Evolutionary conservation across 2,329 filamentous ascomycete species (phyloP), one percentile per base, ranked within the genome.

Genomic region (Pseudohalonectria lignicola): DNA sequence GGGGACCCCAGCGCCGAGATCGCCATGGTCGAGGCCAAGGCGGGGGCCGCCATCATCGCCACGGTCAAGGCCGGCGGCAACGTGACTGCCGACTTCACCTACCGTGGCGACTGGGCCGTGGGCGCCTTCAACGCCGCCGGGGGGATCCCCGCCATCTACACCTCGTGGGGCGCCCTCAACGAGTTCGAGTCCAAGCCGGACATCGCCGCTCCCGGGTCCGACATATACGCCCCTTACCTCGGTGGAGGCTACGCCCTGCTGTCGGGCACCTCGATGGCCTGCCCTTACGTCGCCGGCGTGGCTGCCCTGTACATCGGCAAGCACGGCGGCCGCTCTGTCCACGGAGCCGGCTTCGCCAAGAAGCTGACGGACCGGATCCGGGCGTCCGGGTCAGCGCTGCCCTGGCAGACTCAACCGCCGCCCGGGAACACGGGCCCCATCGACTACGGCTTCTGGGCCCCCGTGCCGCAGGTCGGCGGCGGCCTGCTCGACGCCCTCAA

Each of bases 251-350:
- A 52, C 35, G 57, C 56, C 12, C 54, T 68, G 3, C 53, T 65
- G 16, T 62, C 56, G 33, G 67, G 67, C 23, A 71, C 67, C 2
- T 66, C 62, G 2, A 69, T 70, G 67, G 61, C 64, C 3, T 57
- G 56, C 13, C 64, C 64, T 2, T 64, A 64, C 39, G 52, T 65
- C 12, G 64, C 64, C n/a, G 64, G 63, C 16, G 53, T 60, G 11
- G 57, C 57, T 8, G 57, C 57, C 31, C 52, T 61, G 8, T 61
- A 58, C 34, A 50, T 59, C 29, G 44, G 53, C 6, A 50, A 48
- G 19, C 43, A 49, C 32, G 57, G 57, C 9, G 56, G 57, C 4
- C 53, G 54, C 10, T 42, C 40, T 7, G 43, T 46, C 3, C 48
- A 60, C 33, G 55, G 54, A 12, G 46, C 50, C 30, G 51, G 41